phyloP scores from a whole-genome alignment of 345 rosid species.

The Syzygium aqueum region DNA sequence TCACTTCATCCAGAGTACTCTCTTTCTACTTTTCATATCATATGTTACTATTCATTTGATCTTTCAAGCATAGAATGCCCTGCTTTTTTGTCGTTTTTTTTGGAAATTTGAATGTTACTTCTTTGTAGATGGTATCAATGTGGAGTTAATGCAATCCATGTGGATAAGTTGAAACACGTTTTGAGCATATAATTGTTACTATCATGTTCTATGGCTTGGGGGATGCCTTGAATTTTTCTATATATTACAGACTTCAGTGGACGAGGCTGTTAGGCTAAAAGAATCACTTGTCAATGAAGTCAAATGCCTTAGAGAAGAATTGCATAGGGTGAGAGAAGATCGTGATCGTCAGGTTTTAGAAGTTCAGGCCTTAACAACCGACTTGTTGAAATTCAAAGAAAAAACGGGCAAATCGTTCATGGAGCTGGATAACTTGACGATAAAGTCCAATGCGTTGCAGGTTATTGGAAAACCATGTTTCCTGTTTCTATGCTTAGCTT shows the following conservation, averaged over 20 bases:
- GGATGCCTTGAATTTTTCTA: background rate
- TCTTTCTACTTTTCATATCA: background rate
- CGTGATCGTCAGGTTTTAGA: constrained; percentile 62
- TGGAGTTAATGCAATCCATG: background rate
- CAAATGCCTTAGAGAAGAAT: constrained; percentile 62
- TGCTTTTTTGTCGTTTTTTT: background rate
- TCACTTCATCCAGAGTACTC: constrained; percentile 58
- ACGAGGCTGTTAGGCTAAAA: constrained; percentile 63
- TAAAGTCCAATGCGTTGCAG: constrained; percentile 64
- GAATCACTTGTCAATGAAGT: constrained; percentile 56
- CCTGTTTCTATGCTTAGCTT: background rate
- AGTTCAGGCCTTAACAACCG: constrained; percentile 51
- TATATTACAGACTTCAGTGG: constrained; percentile 49
- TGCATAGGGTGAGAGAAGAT: constrained; percentile 79
- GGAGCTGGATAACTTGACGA: constrained; percentile 52
- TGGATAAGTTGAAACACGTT: background rate
- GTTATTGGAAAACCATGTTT: constrained; percentile 22
- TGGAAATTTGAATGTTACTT: background rate
- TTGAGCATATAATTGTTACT: background rate
- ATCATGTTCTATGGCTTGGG: background rate
- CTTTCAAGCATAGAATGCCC: background rate
- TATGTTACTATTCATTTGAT: background rate
- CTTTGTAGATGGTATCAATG: background rate
- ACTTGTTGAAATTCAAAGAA: constrained; percentile 52
- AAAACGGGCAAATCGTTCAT: constrained; percentile 59